Evolutionary conservation across 371 early-diverging fungal genomes (phyloP), one percentile per base, ranked within the genome.

Genomic region (Rhizopus arrhizus): DNA sequence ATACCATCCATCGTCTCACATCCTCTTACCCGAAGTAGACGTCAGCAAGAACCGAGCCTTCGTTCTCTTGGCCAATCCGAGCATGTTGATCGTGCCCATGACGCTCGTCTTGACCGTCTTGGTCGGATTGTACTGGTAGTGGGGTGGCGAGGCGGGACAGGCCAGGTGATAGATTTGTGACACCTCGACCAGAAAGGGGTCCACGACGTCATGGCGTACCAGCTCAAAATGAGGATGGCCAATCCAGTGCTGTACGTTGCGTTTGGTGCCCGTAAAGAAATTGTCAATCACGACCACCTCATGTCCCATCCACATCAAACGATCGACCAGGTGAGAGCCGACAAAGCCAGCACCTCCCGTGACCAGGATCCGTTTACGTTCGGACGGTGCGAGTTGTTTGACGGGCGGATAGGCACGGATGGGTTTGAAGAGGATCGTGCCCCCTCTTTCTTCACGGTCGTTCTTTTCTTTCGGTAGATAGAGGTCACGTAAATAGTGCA

Each of bases 261-360:
- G 76, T 61, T 84, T 83, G 48, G 77, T 76, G 2, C 89, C 95
- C 6, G 95, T 95, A 68, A 91, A 92, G 58, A 92, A 91, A 77
- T 95, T 93, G 69, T 95, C 95, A 15, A 92, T 59, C 7, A 89
- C 90, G 73, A 89, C 89, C 31, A 95, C 95, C 53, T 88, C 85
- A 59, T 93, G 90, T 1, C 94, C 95, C 91, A 93, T 91, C 49
- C 87, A 65, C 92, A 95, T 91, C 45, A 95, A 73, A 31, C 92
- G 77, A 63, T 93, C 93, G 0, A 93, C 93, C 5, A 93, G 72
- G 69, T 95, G 93, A 10, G 89, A 89, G 4, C 95, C 95, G 1
- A 95, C 92, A 77, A 93, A 95, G 4, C 95, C 95, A 13, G 95
- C 93, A 7, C 95, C 95, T 5, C 95, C 95, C 2, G 94, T 95